phyloP scores from a whole-genome alignment of 768 basidiomycete genomes.

The Kondoa malvinella region DNA sequence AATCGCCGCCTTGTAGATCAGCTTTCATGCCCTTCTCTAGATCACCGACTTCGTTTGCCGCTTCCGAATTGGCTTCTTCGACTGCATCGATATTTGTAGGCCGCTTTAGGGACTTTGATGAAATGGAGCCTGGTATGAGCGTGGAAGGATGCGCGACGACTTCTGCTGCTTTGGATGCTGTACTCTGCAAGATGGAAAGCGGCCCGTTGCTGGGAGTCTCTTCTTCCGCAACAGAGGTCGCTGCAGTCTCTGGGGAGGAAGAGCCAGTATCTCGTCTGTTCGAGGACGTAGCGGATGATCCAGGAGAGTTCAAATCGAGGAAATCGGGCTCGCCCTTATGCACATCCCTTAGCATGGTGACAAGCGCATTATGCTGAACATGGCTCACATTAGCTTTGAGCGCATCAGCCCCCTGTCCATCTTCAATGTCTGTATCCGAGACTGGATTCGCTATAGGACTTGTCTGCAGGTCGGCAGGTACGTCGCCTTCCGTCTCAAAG shows the following conservation, averaged over 20 bases:
- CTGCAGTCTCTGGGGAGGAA: slow-evolving; percentile 1
- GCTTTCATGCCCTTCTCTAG: slow-evolving; percentile 46
- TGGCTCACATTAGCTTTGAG: background rate
- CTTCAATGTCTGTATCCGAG: slow-evolving; percentile 21
- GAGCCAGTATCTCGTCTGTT: slow-evolving; percentile 1
- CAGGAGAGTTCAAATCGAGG: slow-evolving; percentile 49
- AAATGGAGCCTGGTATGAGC: background rate
- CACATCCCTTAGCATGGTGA: background rate
- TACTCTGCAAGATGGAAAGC: background rate
- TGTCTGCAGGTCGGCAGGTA: slow-evolving; percentile 82
- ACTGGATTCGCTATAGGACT: slow-evolving; percentile 53
- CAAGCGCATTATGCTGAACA: background rate
- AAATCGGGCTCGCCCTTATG: slow-evolving; percentile 45
- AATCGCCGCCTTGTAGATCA: background rate
- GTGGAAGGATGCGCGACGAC: background rate
- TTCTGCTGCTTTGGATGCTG: background rate
- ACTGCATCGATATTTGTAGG: background rate
- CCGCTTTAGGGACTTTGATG: background rate
- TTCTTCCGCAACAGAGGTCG: background rate
- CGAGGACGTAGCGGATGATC: background rate
- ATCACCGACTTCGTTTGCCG: slow-evolving; percentile 41
- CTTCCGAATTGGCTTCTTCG: slow-evolving; percentile 26
- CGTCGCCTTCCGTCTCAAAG: slow-evolving; percentile 86
- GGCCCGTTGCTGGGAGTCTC: background rate
- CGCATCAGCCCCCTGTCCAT: slow-evolving; percentile 13